Percentiles rank a stretch among this genome's conserved stretches.
Conservation (phyloP, 192 early-diverging fungal species). For the Umbelopsis ramanniana region DNA sequence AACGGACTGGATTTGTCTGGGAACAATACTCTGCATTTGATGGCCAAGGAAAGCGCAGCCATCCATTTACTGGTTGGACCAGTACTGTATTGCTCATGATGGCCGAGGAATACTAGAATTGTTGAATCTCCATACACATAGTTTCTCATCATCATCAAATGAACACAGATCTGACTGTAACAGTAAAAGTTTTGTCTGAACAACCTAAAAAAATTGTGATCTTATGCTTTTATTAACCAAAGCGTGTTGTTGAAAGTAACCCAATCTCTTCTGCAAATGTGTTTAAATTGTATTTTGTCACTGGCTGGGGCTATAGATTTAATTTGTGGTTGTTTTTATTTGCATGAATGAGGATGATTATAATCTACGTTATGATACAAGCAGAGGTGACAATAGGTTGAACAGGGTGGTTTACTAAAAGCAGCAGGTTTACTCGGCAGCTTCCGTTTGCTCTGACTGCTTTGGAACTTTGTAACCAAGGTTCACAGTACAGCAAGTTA, state of each 20-base stretch:
- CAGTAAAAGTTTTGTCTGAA: background rate
- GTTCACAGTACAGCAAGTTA: slow-evolving; percentile 49
- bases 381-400: background rate
- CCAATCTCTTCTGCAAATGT: too few relatives aligned
- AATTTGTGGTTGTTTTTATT: background rate
- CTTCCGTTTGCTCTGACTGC: background rate
- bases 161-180: background rate
- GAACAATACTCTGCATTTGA: slow-evolving; percentile 85
- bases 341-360: slow-evolving; percentile 12
- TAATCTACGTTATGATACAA: slow-evolving; percentile 23
- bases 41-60: slow-evolving; percentile 79
- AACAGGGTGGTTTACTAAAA: background rate
- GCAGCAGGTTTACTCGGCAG: background rate
- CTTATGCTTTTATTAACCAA: too few relatives aligned
- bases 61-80: slow-evolving; percentile 97
- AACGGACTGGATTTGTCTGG: slow-evolving; percentile 83
- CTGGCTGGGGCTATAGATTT: background rate
- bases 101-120: slow-evolving; percentile 72
- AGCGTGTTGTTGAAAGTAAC: too few relatives aligned
- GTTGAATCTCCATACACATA: too few relatives aligned
- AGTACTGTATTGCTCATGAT: slow-evolving; percentile 82
- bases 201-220: too few relatives aligned
- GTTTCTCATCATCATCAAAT: too few relatives aligned
- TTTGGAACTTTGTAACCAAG: slow-evolving; percentile 1
- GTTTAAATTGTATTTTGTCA: too few relatives aligned